Percentiles rank a stretch among this genome's conserved stretches.
Evolutionary conservation across 2,329 filamentous ascomycete genomes (phyloP).

Genomic region (Helminthosporium solani): DNA sequence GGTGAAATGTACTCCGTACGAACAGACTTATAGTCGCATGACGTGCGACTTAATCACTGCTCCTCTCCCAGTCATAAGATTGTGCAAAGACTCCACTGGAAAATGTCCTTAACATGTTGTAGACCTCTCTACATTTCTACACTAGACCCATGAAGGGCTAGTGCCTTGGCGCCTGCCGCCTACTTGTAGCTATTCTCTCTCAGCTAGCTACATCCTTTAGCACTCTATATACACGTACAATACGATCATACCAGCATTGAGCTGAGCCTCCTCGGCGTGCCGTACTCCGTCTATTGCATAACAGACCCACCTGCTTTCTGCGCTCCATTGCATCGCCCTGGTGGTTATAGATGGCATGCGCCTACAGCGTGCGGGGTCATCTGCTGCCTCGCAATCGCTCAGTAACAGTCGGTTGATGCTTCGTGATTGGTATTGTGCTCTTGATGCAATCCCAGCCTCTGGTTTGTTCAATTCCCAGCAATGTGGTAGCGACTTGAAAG

Average conservation of each 20-base stretch:
- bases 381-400: slow-evolving; percentile 3
- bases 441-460: slow-evolving; percentile 3
- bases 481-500: slow-evolving; percentile 13
- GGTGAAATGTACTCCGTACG: too few species aligned
- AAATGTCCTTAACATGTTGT: slow-evolving; percentile 34
- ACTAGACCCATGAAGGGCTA: too few species aligned
- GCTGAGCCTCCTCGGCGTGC: too few species aligned
- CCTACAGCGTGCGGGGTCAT: slow-evolving; percentile 6
- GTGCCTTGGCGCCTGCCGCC: too few species aligned
- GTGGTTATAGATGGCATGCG: slow-evolving; percentile 20
- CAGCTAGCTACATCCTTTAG: too few species aligned
- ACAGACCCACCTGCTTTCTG: slow-evolving; percentile 15
- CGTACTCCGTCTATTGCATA: too few species aligned
- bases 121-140: too few species aligned
- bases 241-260: too few species aligned
- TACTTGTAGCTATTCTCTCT: too few species aligned
- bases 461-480: slow-evolving; percentile 10
- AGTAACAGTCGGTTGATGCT: slow-evolving; percentile 11
- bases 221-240: too few species aligned
- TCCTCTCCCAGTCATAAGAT: slow-evolving; percentile 31
- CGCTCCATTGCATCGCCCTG: slow-evolving; percentile 15
- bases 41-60: too few species aligned
- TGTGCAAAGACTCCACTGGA: slow-evolving; percentile 18
- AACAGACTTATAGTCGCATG: too few species aligned
- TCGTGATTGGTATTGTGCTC: slow-evolving; percentile 3